Evolutionary conservation across 306 rosid species (phyloP).

Genomic region (Dicorynia guianensis): DNA sequence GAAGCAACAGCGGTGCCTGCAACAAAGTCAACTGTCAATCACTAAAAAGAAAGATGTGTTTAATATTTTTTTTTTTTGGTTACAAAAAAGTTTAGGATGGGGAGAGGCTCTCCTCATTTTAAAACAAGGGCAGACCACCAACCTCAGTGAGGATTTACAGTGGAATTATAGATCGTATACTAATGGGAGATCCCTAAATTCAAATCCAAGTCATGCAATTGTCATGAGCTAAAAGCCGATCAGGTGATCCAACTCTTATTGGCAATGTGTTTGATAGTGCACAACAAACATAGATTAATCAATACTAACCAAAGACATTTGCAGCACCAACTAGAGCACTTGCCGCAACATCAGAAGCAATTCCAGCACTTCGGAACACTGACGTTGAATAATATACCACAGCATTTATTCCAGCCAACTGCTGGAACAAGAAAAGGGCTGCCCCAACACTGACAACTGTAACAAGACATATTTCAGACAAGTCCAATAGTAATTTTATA

Average conservation of each 20-base stretch:
- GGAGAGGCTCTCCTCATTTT: too few species aligned
- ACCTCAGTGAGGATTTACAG: too few species aligned
- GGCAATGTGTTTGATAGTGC: background rate
- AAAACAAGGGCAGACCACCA: too few species aligned
- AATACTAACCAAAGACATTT: slow-evolving; percentile 84
- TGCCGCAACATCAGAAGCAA: slow-evolving; percentile 94
- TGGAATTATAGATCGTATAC: too few species aligned
- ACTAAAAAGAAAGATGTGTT: too few species aligned
- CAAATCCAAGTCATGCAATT: too few species aligned
- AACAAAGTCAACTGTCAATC: slow-evolving; percentile 36
- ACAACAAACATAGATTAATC: background rate
- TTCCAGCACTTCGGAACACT: slow-evolving; percentile 92
- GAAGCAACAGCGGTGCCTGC: slow-evolving; percentile 89
- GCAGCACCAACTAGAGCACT: slow-evolving; percentile 97
- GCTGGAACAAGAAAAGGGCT: slow-evolving; percentile 88
- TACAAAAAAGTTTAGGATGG: too few species aligned
- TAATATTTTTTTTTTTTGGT: too few species aligned
- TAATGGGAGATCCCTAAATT: too few species aligned
- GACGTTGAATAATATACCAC: slow-evolving; percentile 95
- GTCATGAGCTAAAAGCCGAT: too few species aligned
- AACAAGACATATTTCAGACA: slow-evolving; percentile 40
- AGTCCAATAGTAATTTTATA: slow-evolving; percentile 4
- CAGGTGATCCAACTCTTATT: too few species aligned
- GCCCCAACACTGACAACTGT: slow-evolving; percentile 94
- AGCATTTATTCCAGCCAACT: slow-evolving; percentile 93